Evolutionary conservation across 2,329 filamentous ascomycete genomes (phyloP), one percentile per base, ranked within the genome.

Genomic region (Penicillium sp.): DNA sequence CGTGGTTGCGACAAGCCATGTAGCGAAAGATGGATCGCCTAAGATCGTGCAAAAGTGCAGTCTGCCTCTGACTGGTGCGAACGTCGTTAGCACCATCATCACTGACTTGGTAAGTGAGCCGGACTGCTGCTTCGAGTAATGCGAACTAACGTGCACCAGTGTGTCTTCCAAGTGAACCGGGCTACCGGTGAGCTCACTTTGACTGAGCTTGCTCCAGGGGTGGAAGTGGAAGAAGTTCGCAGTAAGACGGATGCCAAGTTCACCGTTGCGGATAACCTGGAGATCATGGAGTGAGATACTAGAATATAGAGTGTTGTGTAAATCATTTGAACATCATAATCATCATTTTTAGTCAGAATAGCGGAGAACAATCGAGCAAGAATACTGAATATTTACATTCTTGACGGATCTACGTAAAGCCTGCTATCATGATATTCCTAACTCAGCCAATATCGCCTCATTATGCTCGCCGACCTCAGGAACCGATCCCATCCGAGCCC

Each of bases 91-190:
- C 77, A 88, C 86, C 3, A 88, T 90, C 56, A 89, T 90, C 56
- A 90, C 87, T 0, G 87, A 95, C 63, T 72, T 93, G 69, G 87
- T 87, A 71, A 76, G 85, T 80, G 44, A 14, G 37, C 24, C 6
- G 13, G 16, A 16, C 13, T 14, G 33, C 19, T 24, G 14, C 10
- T n/a, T 14, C 10, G 27, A 3, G 19, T 5, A n/a, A 5, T 3
- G 21, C n/a, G 6, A 9, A 14, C 44, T 53, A 33, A 37, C 52
- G 44, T 2, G 21, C 82, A 90, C 9, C 71, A 93, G 82, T 82
- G 82, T 64, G 86, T 89, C 1, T 89, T 89, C 70, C 84, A 92
- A 62, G 90, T 96, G 45, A 88, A 95, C 70, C 80, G 88, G 39
- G 73, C 73, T 29, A 82, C 84, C 21, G 77, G 71, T 1, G 56